Conservation (phyloP, 2,329 filamentous ascomycete species). For the Endoconidiophora laricicola region DNA sequence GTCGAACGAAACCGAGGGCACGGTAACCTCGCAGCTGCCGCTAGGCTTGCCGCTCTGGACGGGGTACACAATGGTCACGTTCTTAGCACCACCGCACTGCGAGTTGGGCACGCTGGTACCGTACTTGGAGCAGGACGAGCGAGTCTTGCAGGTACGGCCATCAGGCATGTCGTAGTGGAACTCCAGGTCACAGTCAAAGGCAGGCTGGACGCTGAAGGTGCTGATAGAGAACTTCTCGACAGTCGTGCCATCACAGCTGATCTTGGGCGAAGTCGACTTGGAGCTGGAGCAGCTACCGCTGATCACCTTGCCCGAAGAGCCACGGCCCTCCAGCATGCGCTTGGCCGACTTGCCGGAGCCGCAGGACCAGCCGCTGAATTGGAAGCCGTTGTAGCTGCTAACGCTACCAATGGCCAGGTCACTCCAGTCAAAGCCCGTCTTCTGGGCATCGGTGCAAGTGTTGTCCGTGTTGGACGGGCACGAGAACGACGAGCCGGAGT, state of each 20-base stretch:
- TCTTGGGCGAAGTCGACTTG: conserved; percentile 35
- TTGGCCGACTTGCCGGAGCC: conserved; percentile 24
- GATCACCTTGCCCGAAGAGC: conserved; percentile 38
- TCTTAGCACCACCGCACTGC: conserved; percentile 82
- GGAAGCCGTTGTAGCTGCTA: conserved; percentile 51
- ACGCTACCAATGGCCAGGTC: conserved; percentile 46
- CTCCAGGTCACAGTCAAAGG: conserved; percentile 63
- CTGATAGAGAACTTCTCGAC: conserved; percentile 55
- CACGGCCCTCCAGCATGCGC: conserved; percentile 29
- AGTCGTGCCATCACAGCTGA: conserved; percentile 32
- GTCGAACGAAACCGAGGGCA: conserved; percentile 62
- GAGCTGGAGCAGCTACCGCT: conserved; percentile 34
- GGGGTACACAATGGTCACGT: conserved; percentile 55
- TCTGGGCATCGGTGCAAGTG: conserved; percentile 55
- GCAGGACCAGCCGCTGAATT: conserved; percentile 59
- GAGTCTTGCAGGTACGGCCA: conserved; percentile 67
- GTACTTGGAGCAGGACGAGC: conserved; percentile 44
- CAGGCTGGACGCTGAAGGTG: conserved; percentile 54
- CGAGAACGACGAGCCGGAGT: conserved; percentile 32
- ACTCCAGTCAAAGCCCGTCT: conserved; percentile 54
- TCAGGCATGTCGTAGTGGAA: conserved; percentile 81
- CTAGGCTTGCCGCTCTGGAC: conserved; percentile 39
- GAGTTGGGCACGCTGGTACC: conserved; percentile 62
- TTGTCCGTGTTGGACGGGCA: conserved; percentile 61
- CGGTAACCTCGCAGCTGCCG: conserved; percentile 50